A percentile compares a stretch with the other conserved stretches of the same genome.
phyloP scores from a whole-genome alignment of 495 filamentous ascomycete genomes.

The Xylaria grammica region DNA sequence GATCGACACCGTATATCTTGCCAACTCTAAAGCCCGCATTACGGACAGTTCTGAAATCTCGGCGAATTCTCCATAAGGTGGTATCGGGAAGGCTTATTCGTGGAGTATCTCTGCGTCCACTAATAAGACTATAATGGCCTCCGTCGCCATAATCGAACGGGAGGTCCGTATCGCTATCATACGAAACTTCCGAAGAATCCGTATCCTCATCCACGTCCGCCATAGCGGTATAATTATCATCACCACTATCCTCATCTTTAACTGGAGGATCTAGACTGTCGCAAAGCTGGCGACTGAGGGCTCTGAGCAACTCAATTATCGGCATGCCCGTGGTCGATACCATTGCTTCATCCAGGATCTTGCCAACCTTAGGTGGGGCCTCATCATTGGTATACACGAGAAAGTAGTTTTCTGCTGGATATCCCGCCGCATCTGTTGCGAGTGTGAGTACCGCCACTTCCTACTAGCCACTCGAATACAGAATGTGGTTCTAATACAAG shows the following conservation, averaged over 20 bases:
- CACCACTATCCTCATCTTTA: slow-evolving; percentile 26
- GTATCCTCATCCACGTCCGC: slow-evolving; percentile 24
- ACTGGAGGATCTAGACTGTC: slow-evolving; percentile 7
- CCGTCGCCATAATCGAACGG: slow-evolving; percentile 36
- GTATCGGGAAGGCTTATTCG: background rate
- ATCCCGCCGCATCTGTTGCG: slow-evolving; percentile 34
- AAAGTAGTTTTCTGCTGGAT: slow-evolving; percentile 38
- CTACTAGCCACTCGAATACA: background rate
- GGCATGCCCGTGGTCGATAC: slow-evolving; percentile 19
- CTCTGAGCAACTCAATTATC: slow-evolving; percentile 34
- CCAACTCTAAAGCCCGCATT: slow-evolving; percentile 79
- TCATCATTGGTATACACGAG: slow-evolving; percentile 46
- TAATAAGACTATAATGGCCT: slow-evolving; percentile 24
- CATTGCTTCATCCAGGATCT: slow-evolving; percentile 35
- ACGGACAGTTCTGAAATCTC: slow-evolving; percentile 67
- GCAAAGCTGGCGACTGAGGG: slow-evolving; percentile 32
- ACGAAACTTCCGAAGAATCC: slow-evolving; percentile 37
- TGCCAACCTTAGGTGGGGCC: slow-evolving; percentile 31
- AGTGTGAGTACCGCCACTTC: slow-evolving; percentile 5
- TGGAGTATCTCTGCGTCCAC: background rate
- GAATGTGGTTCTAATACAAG: background rate
- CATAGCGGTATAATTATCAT: slow-evolving; percentile 34
- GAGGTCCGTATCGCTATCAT: slow-evolving; percentile 32
- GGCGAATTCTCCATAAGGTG: slow-evolving; percentile 51
- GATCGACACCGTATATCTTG: slow-evolving; percentile 55